phyloP scores from a whole-genome alignment of 169 alveolate species.

The Miamiensis avidus region DNA sequence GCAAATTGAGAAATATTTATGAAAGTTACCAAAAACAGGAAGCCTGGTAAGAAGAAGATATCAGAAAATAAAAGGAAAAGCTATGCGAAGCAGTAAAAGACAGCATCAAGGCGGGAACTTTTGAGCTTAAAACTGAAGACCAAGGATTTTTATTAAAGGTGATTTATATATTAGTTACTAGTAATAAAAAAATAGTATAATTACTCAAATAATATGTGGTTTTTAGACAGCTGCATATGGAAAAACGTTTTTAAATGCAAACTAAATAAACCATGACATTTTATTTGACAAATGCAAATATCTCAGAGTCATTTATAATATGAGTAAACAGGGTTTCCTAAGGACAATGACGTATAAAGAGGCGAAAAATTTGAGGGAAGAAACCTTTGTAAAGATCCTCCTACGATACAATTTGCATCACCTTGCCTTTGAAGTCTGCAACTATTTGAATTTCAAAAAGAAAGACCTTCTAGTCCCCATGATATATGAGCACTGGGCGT shows the following conservation, averaged over 20 bases:
- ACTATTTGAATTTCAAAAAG: constrained; percentile 14
- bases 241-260: constrained; percentile 26
- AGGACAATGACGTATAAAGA: constrained; percentile 26
- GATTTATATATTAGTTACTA: background rate
- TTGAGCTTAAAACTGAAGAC: constrained; percentile 22
- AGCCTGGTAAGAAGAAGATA: constrained; percentile 33
- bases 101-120: constrained; percentile 20
- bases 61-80: constrained; percentile 19
- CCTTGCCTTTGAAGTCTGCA: constrained; percentile 19
- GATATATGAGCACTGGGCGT: constrained; percentile 39
- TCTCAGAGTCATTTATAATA: constrained; percentile 19
- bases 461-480: constrained; percentile 1
- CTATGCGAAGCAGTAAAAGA: constrained; percentile 29
- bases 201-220: no score
- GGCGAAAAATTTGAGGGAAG: constrained; percentile 4
- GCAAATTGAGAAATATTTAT: constrained; percentile 17
- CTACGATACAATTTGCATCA: constrained; percentile 32
- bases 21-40: constrained; percentile 18
- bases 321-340: constrained; percentile 11
- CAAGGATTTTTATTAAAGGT: constrained; percentile 12
- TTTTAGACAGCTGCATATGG: constrained; percentile 34
- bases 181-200: no score
- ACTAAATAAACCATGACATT: constrained; percentile 9
- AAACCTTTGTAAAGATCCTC: constrained; percentile 5
- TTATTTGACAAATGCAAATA: constrained; percentile 16